A percentile compares a stretch with the other conserved stretches of the same genome.
These are phyloP conservation scores for Fomitopsis palustris DNA, from an alignment of 1,284 basidiomycete genomes.

Conservation along the genomic window DNA sequence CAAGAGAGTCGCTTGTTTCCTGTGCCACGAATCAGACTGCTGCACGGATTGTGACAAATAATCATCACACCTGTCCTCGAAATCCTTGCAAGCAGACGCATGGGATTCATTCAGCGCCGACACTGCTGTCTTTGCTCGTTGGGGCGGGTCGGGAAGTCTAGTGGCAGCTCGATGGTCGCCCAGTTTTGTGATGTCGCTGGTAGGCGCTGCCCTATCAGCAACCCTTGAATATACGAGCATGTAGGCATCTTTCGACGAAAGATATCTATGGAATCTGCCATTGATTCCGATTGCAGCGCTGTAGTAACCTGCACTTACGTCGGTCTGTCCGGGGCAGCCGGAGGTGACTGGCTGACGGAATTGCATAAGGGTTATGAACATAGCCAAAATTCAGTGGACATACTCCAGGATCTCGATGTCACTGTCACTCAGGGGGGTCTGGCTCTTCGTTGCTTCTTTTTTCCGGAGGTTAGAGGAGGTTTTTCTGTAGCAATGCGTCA, in stretches of 20 bases:
- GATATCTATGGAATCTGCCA: constrained; percentile 16
- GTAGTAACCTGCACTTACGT: constrained; percentile 11
- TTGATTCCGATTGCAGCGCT: neutral
- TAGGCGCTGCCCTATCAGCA: neutral
- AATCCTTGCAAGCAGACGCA: constrained; percentile 47
- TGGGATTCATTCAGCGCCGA: constrained; percentile 52
- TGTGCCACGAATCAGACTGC: constrained; percentile 22
- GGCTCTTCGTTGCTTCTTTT: constrained; percentile 41
- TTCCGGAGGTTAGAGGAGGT: no score
- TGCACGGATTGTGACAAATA: neutral
- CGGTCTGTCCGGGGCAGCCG: constrained; percentile 10
- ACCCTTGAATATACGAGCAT: constrained; percentile 83
- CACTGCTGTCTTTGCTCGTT: constrained; percentile 50
- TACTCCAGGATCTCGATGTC: constrained; percentile 40
- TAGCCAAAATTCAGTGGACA: neutral
- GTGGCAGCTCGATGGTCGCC: neutral
- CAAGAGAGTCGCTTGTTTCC: constrained; percentile 39
- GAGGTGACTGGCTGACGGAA: neutral
- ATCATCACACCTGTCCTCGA: constrained; percentile 42
- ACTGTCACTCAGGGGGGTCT: constrained; percentile 62
- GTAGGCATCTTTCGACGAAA: constrained; percentile 81
- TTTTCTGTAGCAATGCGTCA: neutral
- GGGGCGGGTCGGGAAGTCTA: constrained; percentile 40
- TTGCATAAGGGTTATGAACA: neutral
- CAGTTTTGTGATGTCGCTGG: neutral